Percentiles rank a stretch among this genome's conserved stretches.
Evolutionary conservation across 176 grass and related monocot genomes (phyloP).

Genomic region (Otatea glauca): DNA sequence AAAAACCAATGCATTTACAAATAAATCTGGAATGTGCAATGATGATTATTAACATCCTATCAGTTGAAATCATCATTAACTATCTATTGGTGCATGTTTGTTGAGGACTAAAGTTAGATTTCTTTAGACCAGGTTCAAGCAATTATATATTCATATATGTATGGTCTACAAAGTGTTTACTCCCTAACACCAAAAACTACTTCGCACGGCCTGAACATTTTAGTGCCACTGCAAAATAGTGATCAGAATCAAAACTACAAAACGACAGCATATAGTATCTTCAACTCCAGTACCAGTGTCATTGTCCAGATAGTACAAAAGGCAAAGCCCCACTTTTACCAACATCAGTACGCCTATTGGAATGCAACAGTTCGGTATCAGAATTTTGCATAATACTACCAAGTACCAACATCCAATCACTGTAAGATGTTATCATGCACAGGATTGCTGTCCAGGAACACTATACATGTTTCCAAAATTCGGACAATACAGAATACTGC

Average conservation of each 20-base stretch:
- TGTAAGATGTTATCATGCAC: slow-evolving; percentile 25
- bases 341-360: slow-evolving; percentile 18
- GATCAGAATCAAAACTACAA: background rate
- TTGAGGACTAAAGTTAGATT: background rate
- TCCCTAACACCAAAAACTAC: background rate
- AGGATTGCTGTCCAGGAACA: slow-evolving; percentile 32
- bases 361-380: slow-evolving; percentile 3
- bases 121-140: background rate
- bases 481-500: slow-evolving; percentile 23
- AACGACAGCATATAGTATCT: background rate
- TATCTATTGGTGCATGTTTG: background rate
- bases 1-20: background rate
- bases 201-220: background rate
- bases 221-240: background rate
- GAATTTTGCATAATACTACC: slow-evolving; percentile 34
- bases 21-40: background rate
- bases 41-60: background rate
- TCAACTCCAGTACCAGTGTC: slow-evolving; percentile 8
- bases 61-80: background rate
- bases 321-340: background rate
- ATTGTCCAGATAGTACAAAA: slow-evolving; percentile 9
- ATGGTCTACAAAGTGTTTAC: background rate
- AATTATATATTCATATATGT: background rate
- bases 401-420: slow-evolving; percentile 30
- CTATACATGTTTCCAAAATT: slow-evolving; percentile 51